Conservation (phyloP, 2,329 filamentous ascomycete genomes). For the Xylaria sp. region DNA sequence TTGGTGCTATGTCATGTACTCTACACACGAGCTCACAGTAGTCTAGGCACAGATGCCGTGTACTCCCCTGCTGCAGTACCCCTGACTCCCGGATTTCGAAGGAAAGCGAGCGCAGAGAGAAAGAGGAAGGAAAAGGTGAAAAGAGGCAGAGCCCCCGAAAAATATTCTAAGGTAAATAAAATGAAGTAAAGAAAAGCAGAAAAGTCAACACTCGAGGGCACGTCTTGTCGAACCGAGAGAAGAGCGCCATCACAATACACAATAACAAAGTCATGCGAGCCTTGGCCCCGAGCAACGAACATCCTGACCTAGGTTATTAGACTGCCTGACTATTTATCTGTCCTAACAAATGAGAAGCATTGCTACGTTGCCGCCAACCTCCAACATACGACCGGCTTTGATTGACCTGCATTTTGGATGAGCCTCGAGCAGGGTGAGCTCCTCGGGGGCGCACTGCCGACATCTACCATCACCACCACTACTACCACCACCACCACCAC, state of each 20-base stretch:
- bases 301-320: no score
- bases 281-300: conserved; percentile 10
- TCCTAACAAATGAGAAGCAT: neutral
- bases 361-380: conserved; percentile 6
- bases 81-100: conserved; percentile 25
- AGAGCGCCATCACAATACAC: no score
- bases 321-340: no score
- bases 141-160: conserved; percentile 4
- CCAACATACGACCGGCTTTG: conserved; percentile 16
- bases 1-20: neutral
- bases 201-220: neutral
- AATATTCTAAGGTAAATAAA: conserved; percentile 4
- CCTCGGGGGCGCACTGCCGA: conserved; percentile 36
- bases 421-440: conserved; percentile 35
- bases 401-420: conserved; percentile 33
- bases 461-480: conserved; percentile 9
- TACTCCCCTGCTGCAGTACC: conserved; percentile 18
- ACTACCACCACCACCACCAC: no score
- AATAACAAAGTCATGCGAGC: conserved; percentile 9
- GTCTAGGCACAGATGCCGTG: neutral
- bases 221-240: neutral
- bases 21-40: neutral
- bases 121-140: neutral
- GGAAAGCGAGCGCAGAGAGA: conserved; percentile 23
- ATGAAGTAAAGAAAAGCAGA: neutral